Conservation (phyloP, 2,329 filamentous ascomycete genomes). For the Epichloe elymi region DNA sequence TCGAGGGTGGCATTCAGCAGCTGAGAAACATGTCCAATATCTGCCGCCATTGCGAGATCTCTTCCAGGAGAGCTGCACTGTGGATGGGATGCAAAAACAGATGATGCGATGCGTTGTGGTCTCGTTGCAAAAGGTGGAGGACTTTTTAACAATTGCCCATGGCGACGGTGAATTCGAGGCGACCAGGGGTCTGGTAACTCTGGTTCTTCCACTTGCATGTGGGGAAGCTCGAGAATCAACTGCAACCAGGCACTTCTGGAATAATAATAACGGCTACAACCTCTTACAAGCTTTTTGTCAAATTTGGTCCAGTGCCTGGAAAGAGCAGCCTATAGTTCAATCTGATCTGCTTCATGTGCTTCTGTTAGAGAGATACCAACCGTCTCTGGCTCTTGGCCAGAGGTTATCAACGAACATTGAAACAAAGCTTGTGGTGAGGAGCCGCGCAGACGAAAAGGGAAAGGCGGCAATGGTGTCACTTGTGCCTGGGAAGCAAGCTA, state of each 20-base stretch:
- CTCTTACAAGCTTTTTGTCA: too few relatives aligned
- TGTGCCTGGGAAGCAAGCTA: too few relatives aligned
- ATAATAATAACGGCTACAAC: too few relatives aligned
- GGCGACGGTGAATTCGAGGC: background rate
- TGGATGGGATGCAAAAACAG: constrained; percentile 3
- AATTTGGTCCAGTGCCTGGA: too few relatives aligned
- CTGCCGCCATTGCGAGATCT: constrained; percentile 38
- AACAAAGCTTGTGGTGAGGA: too few relatives aligned
- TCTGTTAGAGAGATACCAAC: background rate
- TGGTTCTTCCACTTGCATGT: background rate
- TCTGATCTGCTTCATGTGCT: background rate
- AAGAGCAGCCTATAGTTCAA: background rate
- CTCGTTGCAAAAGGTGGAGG: constrained; percentile 6
- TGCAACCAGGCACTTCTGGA: background rate
- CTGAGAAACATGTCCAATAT: constrained; percentile 54
- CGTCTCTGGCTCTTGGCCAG: too few relatives aligned
- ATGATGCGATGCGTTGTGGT: constrained; percentile 2
- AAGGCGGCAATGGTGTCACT: too few relatives aligned
- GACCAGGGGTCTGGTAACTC: background rate
- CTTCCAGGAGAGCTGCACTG: constrained; percentile 9
- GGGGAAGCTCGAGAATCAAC: background rate
- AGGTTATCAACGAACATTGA: too few relatives aligned
- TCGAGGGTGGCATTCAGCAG: constrained; percentile 86
- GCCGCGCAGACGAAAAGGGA: too few relatives aligned
- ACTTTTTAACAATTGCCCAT: constrained; percentile 4